Evolutionary conservation across 768 basidiomycete genomes (phyloP).

Genomic region (Suillus americanus): DNA sequence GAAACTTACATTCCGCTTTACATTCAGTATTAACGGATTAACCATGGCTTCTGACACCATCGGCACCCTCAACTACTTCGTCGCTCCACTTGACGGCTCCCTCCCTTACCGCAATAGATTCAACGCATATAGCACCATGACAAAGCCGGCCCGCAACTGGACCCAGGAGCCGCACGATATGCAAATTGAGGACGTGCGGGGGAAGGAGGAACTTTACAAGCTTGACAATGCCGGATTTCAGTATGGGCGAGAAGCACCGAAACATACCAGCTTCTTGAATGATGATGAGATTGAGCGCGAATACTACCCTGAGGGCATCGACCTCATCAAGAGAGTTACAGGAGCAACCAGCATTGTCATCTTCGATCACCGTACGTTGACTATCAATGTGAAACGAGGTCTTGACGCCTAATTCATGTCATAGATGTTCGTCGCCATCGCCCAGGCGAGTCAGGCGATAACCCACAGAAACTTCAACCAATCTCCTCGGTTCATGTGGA

Average conservation of each 20-base stretch:
- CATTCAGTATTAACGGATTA: background rate
- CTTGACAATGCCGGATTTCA: slow-evolving; percentile 40
- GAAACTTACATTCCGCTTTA: background rate
- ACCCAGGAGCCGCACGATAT: slow-evolving; percentile 11
- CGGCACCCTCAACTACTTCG: slow-evolving; percentile 18
- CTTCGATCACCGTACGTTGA: slow-evolving; percentile 41
- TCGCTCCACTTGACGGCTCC: slow-evolving; percentile 20
- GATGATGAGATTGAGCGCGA: slow-evolving; percentile 35
- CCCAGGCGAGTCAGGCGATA: slow-evolving; percentile 35
- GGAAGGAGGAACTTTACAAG: slow-evolving; percentile 30
- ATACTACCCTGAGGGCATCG: slow-evolving; percentile 41
- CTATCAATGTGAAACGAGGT: background rate
- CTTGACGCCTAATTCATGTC: background rate
- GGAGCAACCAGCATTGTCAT: slow-evolving; percentile 38
- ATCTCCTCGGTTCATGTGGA: slow-evolving; percentile 44
- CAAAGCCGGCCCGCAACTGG: slow-evolving; percentile 22
- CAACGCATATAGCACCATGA: slow-evolving; percentile 18
- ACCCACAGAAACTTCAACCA: slow-evolving; percentile 43
- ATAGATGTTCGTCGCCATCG: slow-evolving; percentile 44
- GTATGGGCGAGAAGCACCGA: slow-evolving; percentile 23
- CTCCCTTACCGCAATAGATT: slow-evolving; percentile 13
- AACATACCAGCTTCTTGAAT: slow-evolving; percentile 32
- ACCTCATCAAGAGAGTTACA: slow-evolving; percentile 38
- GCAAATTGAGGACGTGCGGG: slow-evolving; percentile 33
- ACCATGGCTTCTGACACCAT: slow-evolving; percentile 12